These are phyloP conservation scores for Fomitopsis betulina DNA, from an alignment of 1,284 basidiomycete species.

Conservation along the genomic window DNA sequence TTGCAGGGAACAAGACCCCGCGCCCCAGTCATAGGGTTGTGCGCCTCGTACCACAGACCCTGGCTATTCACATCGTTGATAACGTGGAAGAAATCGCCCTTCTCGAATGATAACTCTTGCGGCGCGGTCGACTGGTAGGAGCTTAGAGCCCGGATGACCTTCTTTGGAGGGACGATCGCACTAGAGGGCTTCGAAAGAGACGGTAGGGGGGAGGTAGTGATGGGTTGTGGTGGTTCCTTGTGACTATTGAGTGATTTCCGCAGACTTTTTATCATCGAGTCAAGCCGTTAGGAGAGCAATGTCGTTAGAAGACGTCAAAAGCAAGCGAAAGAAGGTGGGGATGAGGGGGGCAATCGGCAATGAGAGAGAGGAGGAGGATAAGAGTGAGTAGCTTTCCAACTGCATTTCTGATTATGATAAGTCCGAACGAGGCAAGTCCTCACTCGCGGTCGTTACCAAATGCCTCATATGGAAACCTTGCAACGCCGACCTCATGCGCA, in stretches of 20 bases:
- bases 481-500: not conserved
- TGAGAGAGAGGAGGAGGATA: slow-evolving; percentile 1
- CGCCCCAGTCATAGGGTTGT: slow-evolving; percentile 89
- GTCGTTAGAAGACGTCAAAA: slow-evolving; percentile 31
- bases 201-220: slow-evolving; percentile 58
- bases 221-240: slow-evolving; percentile 58
- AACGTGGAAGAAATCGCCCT: slow-evolving; percentile 98
- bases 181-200: slow-evolving; percentile 63
- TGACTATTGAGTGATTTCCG: slow-evolving; percentile 77
- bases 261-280: slow-evolving; percentile 72
- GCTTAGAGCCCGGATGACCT: slow-evolving; percentile 87
- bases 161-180: slow-evolving; percentile 83
- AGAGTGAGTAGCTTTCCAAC: slow-evolving; percentile 3
- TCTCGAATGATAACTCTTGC: slow-evolving; percentile 86
- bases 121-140: slow-evolving; percentile 72
- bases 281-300: slow-evolving; percentile 11
- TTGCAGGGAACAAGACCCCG: slow-evolving; percentile 86
- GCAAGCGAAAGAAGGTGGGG: slow-evolving; percentile 14
- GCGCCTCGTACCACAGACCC: slow-evolving; percentile 76
- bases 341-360: slow-evolving; percentile 8
- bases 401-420: not conserved
- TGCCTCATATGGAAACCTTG: not conserved
- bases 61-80: slow-evolving; percentile 63
- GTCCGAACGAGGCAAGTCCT: not conserved
- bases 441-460: not conserved